A percentile compares a stretch with the other conserved stretches of the same genome.
Evolutionary conservation across 345 rosid species (phyloP).

Genomic region (Conringia planisiliqua): DNA sequence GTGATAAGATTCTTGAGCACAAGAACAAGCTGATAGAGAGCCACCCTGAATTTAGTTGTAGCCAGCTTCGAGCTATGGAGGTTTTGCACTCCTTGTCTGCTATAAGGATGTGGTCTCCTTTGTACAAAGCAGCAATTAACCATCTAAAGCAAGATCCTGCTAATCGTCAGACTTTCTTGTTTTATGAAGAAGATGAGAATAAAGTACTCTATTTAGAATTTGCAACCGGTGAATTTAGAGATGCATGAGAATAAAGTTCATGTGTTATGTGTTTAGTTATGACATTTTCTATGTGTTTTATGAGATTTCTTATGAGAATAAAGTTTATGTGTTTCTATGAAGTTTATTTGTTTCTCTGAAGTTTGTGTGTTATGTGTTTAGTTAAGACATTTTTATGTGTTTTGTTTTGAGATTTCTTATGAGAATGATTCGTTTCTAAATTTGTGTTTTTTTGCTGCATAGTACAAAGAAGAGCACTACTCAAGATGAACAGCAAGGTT

Average conservation of each 20-base stretch:
- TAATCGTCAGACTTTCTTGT: neutral
- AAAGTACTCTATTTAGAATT: neutral
- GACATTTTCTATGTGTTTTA: no score
- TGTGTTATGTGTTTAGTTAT: no score
- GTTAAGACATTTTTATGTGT: no score
- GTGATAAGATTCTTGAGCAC: neutral
- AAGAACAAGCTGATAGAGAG: neutral
- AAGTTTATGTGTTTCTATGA: no score
- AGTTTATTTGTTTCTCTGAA: no score
- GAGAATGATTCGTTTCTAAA: no score
- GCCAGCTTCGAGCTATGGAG: neutral
- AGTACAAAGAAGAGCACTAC: no score
- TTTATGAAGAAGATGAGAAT: neutral
- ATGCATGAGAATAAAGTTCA: neutral
- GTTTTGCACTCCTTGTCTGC: neutral
- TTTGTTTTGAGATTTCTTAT: no score
- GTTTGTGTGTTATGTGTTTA: no score
- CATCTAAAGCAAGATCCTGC: neutral
- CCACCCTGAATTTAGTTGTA: neutral
- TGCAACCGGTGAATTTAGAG: neutral
- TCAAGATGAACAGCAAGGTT: no score
- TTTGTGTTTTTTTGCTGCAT: no score
- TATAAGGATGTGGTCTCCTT: neutral
- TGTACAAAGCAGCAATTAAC: neutral
- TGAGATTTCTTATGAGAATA: no score